phyloP scores from a whole-genome alignment of 345 rosid genomes.

The Raphanus raphanistrum region DNA sequence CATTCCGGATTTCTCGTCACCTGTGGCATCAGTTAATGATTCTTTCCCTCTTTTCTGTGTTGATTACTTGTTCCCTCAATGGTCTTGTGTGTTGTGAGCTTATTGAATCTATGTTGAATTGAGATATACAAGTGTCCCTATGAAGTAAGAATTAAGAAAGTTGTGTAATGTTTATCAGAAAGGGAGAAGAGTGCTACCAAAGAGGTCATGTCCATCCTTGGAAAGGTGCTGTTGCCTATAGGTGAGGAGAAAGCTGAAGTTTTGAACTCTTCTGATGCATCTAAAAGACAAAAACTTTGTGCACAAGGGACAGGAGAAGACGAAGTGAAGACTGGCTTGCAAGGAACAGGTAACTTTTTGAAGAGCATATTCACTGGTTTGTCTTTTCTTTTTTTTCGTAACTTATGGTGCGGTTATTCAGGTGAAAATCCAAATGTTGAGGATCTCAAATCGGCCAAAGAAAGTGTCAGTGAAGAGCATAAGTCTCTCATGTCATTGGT shows the following conservation, averaged over 20 bases:
- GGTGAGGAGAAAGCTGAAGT: conserved; percentile 30
- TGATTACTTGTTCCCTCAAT: not conserved
- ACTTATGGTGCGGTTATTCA: conserved; percentile 17
- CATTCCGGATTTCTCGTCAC: conserved; percentile 87
- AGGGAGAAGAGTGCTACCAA: conserved; percentile 94
- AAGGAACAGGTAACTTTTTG: conserved; percentile 46
- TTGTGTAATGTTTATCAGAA: conserved; percentile 45
- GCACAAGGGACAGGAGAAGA: conserved; percentile 33
- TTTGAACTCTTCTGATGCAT: conserved; percentile 34
- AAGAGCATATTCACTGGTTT: not conserved
- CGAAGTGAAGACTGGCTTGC: conserved; percentile 10
- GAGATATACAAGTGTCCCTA: not conserved
- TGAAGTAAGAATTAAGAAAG: not conserved
- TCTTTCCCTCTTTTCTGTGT: not conserved
- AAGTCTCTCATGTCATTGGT: conserved; percentile 67
- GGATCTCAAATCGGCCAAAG: conserved; percentile 27
- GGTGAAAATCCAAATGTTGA: conserved; percentile 38
- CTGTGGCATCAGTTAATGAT: conserved; percentile 63
- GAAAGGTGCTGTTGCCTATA: conserved; percentile 54
- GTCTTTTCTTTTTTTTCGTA: not conserved
- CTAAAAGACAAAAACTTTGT: conserved; percentile 59
- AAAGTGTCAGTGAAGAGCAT: conserved; percentile 33
- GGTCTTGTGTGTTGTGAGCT: not conserved
- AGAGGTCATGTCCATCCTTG: conserved; percentile 79
- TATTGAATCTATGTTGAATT: conserved; percentile 5